Percentiles rank a stretch among this genome's conserved stretches.
These are phyloP conservation scores for Pythium dissotocum DNA, from an alignment of 352 stramenopile species.

Conservation along the genomic window DNA sequence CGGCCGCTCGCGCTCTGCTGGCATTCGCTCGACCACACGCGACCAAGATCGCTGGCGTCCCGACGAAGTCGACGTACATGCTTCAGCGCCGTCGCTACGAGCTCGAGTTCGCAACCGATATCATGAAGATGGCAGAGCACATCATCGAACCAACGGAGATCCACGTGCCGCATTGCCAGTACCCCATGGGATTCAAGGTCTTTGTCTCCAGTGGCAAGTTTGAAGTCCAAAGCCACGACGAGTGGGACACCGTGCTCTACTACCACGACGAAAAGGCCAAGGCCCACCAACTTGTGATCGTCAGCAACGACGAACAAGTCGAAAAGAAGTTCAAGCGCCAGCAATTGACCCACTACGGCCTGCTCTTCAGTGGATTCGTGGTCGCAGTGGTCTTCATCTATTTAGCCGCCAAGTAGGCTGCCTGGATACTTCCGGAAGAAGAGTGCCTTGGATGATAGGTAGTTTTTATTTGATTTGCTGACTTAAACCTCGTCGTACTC, in stretches of 20 bases:
- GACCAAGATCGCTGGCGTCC: conserved; percentile 64
- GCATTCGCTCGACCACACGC: conserved; percentile 73
- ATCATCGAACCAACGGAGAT: conserved; percentile 47
- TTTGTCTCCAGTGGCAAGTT: conserved; percentile 61
- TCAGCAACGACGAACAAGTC: conserved; percentile 20
- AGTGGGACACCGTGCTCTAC: conserved; percentile 62
- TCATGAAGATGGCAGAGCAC: conserved; percentile 28
- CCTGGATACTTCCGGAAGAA: background rate
- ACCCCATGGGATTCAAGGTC: conserved; percentile 60
- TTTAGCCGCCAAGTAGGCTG: background rate
- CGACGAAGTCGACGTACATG: conserved; percentile 58
- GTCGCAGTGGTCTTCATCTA: conserved; percentile 3
- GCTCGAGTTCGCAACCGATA: conserved; percentile 47
- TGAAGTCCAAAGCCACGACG: conserved; percentile 46
- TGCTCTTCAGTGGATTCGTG: conserved; percentile 2
- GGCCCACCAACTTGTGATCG: conserved; percentile 20
- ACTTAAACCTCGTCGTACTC: background rate
- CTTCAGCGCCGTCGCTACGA: conserved; percentile 56
- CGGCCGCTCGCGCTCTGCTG: conserved; percentile 30
- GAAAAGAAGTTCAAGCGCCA: conserved; percentile 19
- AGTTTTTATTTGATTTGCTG: background rate
- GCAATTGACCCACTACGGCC: conserved; percentile 11
- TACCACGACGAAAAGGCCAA: conserved; percentile 43
- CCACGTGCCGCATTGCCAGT: conserved; percentile 79
- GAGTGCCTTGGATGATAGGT: background rate